Conservation (phyloP, 495 filamentous ascomycete genomes). For the Aspergillus sclerotioniger region DNA sequence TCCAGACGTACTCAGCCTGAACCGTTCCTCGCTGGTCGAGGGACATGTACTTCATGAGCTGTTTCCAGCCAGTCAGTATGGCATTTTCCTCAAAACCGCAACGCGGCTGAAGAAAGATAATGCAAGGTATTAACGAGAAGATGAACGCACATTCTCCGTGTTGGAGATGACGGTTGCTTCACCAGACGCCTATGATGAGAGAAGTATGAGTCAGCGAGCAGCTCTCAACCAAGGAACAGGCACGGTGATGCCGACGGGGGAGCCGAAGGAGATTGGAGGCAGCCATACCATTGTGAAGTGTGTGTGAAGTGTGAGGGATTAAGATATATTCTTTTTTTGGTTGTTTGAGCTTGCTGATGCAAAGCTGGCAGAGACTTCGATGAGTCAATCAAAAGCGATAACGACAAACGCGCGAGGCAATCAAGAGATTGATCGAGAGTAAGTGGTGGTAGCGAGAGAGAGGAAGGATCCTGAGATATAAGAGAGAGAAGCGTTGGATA, state of each 20-base stretch:
- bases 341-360: constrained; percentile 4
- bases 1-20: constrained; percentile 98
- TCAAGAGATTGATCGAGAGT: constrained; percentile 11
- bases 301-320: constrained; percentile 10
- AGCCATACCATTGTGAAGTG: constrained; percentile 17
- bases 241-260: background rate
- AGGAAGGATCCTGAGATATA: constrained; percentile 12
- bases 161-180: constrained; percentile 62
- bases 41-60: constrained; percentile 89
- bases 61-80: constrained; percentile 42
- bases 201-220: constrained; percentile 11
- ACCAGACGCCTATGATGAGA: constrained; percentile 35
- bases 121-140: constrained; percentile 23
- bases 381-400: background rate
- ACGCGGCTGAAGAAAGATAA: constrained; percentile 36
- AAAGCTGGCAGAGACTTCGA: constrained; percentile 7
- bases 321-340: constrained; percentile 24
- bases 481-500: constrained; percentile 11
- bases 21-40: constrained; percentile 83
- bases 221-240: background rate
- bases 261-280: constrained; percentile 14
- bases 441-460: constrained; percentile 11
- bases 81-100: constrained; percentile 33
- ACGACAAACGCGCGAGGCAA: constrained; percentile 13
- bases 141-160: constrained; percentile 63